These are phyloP conservation scores for Kluyveromyces wickerhamii DNA, from an alignment of 805 yeast species.

Conservation along the genomic window DNA sequence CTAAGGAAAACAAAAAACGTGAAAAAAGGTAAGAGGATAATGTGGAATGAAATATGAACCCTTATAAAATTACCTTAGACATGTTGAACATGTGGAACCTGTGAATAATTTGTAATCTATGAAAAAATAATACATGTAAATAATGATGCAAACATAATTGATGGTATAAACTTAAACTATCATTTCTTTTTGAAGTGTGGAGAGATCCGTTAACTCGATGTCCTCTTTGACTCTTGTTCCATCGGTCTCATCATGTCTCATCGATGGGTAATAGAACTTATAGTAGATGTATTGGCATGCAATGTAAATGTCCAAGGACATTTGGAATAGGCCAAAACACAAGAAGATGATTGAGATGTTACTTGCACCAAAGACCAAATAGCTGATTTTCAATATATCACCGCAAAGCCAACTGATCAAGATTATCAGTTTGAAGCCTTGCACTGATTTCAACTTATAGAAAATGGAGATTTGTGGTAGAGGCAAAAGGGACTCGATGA, in stretches of 20 bases:
- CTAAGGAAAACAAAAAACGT: background rate
- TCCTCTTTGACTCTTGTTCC: background rate
- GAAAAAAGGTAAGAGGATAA: background rate
- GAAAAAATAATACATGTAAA: background rate
- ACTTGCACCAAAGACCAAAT: conserved; percentile 67
- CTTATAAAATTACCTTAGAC: too few species aligned
- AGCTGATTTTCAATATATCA: conserved; percentile 69
- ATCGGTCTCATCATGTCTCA: conserved; percentile 7
- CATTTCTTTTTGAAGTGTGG: conserved; percentile 4
- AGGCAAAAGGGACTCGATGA: conserved; percentile 67
- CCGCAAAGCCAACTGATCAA: conserved; percentile 85
- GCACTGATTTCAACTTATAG: conserved; percentile 56
- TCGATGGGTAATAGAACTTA: conserved; percentile 32
- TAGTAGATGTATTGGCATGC: conserved; percentile 67
- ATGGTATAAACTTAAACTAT: conserved; percentile 1
- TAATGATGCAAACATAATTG: background rate
- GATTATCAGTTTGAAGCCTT: conserved; percentile 71
- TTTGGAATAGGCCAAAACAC: conserved; percentile 69
- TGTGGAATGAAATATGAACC: conserved; percentile 3
- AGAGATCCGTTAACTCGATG: conserved; percentile 1
- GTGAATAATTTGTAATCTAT: background rate
- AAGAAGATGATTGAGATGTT: conserved; percentile 59
- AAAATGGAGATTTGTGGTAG: conserved; percentile 71
- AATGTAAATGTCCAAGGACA: conserved; percentile 62
- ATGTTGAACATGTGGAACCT: background rate